A percentile compares a stretch with the other conserved stretches of the same genome.
These are phyloP conservation scores for Hypoxylon sp. DNA, from an alignment of 2,329 filamentous ascomycete species.

Conservation along the genomic window DNA sequence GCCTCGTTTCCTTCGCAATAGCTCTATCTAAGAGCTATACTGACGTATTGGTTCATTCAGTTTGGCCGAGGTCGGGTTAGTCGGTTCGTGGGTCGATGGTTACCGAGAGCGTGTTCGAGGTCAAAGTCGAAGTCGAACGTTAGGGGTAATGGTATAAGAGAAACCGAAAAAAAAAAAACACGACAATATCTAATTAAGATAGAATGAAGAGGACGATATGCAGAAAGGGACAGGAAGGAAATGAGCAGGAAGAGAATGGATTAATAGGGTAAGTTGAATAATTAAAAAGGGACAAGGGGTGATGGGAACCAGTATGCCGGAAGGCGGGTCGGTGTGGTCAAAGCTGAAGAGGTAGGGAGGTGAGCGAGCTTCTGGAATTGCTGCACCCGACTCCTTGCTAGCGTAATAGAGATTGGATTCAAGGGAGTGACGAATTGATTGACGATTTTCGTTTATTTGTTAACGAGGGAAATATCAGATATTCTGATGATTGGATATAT, in stretches of 20 bases:
- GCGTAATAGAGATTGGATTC: constrained; percentile 44
- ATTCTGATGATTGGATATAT: constrained; percentile 14
- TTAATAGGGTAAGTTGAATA: constrained; percentile 44
- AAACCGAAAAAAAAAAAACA: constrained; percentile 29
- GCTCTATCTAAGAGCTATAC: constrained; percentile 52
- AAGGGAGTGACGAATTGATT: constrained; percentile 47
- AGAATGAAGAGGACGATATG: constrained; percentile 27
- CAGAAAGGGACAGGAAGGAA: constrained; percentile 34
- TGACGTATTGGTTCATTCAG: constrained; percentile 50
- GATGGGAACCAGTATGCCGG: constrained; percentile 47
- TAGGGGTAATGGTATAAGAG: constrained; percentile 11
- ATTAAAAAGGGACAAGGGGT: constrained; percentile 45
- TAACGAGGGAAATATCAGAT: constrained; percentile 17
- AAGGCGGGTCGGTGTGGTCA: constrained; percentile 46
- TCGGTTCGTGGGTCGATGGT: constrained; percentile 23
- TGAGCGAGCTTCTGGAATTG: constrained; percentile 49
- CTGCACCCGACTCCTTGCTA: constrained; percentile 44
- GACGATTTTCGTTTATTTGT: constrained; percentile 35
- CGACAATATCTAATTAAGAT: constrained; percentile 19
- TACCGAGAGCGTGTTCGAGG: constrained; percentile 33
- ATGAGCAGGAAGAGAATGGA: constrained; percentile 38
- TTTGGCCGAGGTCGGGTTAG: constrained; percentile 25
- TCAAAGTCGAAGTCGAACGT: constrained; percentile 29
- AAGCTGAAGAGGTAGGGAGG: constrained; percentile 42
- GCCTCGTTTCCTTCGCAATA: constrained; percentile 36